Evolutionary conservation across 192 early-diverging fungal species (phyloP).

Genomic region (Mortierella hygrophila): DNA sequence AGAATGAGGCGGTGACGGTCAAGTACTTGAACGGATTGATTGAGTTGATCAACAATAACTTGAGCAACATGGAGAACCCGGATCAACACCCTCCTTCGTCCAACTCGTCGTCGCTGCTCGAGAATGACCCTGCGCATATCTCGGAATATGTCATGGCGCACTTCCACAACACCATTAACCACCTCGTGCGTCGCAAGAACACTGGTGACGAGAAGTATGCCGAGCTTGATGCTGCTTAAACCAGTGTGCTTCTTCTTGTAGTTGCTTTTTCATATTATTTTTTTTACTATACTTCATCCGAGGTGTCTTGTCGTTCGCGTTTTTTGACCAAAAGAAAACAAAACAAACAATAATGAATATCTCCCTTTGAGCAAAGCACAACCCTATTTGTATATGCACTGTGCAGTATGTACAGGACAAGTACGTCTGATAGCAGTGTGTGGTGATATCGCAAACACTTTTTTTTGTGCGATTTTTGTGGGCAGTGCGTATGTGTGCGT

Average conservation of each 20-base stretch:
- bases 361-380: too few species aligned
- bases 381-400: too few species aligned
- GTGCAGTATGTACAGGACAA: too few species aligned
- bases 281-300: neutral
- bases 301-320: too few species aligned
- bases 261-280: neutral
- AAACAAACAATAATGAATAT: too few species aligned
- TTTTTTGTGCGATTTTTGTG: neutral
- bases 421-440: neutral
- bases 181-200: conserved; percentile 67
- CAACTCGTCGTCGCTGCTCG: conserved; percentile 73
- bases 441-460: neutral
- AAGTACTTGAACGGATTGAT: conserved; percentile 96
- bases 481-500: neutral
- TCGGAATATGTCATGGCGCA: conserved; percentile 78
- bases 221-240: conserved; percentile 32
- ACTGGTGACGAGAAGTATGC: conserved; percentile 50
- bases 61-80: conserved; percentile 79
- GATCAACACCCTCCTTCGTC: conserved; percentile 72
- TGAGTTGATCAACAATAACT: conserved; percentile 92
- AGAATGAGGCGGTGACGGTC: conserved; percentile 89
- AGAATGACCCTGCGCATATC: conserved; percentile 67
- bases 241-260: conserved; percentile 2
- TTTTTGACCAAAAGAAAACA: too few species aligned
- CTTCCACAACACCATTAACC: conserved; percentile 76